Evolutionary conservation across 768 basidiomycete species (phyloP), one percentile per base, ranked within the genome.

Genomic region (Tylopilus felleus): DNA sequence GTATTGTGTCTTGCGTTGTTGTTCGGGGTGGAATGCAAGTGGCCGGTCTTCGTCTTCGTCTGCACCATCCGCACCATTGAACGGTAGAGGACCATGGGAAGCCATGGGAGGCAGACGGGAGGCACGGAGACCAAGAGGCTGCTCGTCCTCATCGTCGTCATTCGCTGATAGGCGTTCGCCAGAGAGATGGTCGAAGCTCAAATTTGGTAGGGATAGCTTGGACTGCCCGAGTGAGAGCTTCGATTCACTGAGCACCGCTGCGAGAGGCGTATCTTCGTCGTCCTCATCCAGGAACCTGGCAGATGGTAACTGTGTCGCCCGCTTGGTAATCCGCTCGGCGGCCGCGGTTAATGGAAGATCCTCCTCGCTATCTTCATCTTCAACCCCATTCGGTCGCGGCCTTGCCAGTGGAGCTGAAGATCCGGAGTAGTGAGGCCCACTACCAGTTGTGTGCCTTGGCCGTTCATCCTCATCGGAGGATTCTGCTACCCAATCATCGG

Each of bases 261-360:
- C 83, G 29, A 93, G 71, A 5, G 91, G 91, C 54, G 79, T 28
- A 77, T 81, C 48, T 80, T 81, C 39, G 67, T 84, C 83, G 77
- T 81, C 47, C 78, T 80, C 28, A 65, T 83, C 62, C 27, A 48
- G 4, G 29, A 57, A 28, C 27, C 38, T 43, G 35, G 60, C 31
- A 22, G 63, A 64, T 55, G 63, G 57, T 33, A 61, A 52, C 33
- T 71, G 61, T 10, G 70, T 72, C 23, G 69, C 73, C 44, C 83
- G 80, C 54, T 77, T 77, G 21, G 71, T 71, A n/a, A 77, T 82
- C 33, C 80, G 80, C 51, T 75, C 73, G n/a, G 83, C 73, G 8
- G 86, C 81, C 3, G 80, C 81, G 23, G 83, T 81, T 9, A 93
- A 75, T 3, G 92, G 92, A 40, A 91, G 60, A 71, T 93, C 90